A percentile compares a stretch with the other conserved stretches of the same genome.
Conservation (phyloP, 2,329 filamentous ascomycete genomes). For the Cladorrhinum sp. region DNA sequence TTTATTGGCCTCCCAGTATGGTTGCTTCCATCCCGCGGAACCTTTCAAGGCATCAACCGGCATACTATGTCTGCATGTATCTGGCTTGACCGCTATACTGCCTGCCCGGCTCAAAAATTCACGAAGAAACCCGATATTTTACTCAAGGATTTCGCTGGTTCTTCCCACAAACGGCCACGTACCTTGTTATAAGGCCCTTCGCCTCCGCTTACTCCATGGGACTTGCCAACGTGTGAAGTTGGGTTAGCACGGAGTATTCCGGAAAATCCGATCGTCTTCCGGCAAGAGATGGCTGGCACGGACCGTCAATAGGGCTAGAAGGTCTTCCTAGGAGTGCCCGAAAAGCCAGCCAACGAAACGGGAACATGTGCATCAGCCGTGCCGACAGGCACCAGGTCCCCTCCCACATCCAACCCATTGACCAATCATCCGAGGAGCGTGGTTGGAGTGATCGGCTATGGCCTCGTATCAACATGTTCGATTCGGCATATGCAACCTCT, state of each 20-base stretch:
- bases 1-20: constrained; percentile 3
- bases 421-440: constrained; percentile 3
- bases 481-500: constrained; percentile 13
- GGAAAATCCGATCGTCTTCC: background rate
- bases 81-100: constrained; percentile 3
- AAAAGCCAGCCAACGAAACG: background rate
- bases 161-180: too few species aligned
- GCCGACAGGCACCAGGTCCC: background rate
- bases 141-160: too few species aligned
- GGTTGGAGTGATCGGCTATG: background rate
- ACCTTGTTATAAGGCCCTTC: too few species aligned
- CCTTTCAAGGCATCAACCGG: background rate
- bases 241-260: constrained; percentile 2
- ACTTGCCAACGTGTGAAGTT: background rate
- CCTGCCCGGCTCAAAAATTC: background rate
- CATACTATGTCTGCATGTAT: background rate
- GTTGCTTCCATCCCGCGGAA: background rate
- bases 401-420: background rate
- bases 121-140: background rate
- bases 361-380: constrained; percentile 4
- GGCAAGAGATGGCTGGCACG: background rate
- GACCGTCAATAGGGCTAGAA: background rate
- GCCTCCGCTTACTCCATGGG: background rate
- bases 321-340: background rate
- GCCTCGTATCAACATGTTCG: constrained; percentile 6